A percentile compares a stretch with the other conserved stretches of the same genome.
phyloP scores from a whole-genome alignment of 352 stramenopile species.

The Phytophthora multivora region DNA sequence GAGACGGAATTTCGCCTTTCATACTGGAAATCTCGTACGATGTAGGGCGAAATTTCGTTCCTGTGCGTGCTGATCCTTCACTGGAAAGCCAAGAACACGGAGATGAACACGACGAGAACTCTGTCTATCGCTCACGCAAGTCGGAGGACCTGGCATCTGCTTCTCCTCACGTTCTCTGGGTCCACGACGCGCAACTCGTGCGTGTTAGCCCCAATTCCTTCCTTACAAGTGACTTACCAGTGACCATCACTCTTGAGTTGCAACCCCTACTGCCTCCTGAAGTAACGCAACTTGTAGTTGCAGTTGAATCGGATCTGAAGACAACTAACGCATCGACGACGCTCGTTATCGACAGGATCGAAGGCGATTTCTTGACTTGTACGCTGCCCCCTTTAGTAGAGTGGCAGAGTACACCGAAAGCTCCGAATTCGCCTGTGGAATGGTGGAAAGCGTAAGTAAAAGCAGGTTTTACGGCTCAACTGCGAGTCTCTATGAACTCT shows the following conservation, averaged over 20 bases:
- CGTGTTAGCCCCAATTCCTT: slow-evolving; percentile 64
- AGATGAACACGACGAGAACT: slow-evolving; percentile 3
- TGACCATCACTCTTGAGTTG: slow-evolving; percentile 48
- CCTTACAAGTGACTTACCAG: slow-evolving; percentile 36
- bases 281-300: slow-evolving; percentile 22
- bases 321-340: slow-evolving; percentile 12
- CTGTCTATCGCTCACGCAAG: slow-evolving; percentile 7
- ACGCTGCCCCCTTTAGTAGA: slow-evolving; percentile 42
- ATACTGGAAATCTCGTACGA: slow-evolving; percentile 29
- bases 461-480: slow-evolving; percentile 33
- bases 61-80: slow-evolving; percentile 32
- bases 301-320: slow-evolving; percentile 15
- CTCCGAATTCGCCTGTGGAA: slow-evolving; percentile 9
- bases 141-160: not conserved
- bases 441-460: slow-evolving; percentile 47
- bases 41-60: slow-evolving; percentile 28
- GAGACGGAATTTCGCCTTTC: slow-evolving; percentile 36
- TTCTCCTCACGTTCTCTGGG: slow-evolving; percentile 41
- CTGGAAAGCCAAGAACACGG: slow-evolving; percentile 7
- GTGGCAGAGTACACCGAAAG: slow-evolving; percentile 39
- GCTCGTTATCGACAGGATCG: slow-evolving; percentile 34
- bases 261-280: slow-evolving; percentile 30
- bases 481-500: slow-evolving; percentile 61
- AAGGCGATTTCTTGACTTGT: slow-evolving; percentile 37
- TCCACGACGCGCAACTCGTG: slow-evolving; percentile 46